These are phyloP conservation scores for Delitschia confertaspora DNA, from an alignment of 495 filamentous ascomycete species.

Conservation along the genomic window DNA sequence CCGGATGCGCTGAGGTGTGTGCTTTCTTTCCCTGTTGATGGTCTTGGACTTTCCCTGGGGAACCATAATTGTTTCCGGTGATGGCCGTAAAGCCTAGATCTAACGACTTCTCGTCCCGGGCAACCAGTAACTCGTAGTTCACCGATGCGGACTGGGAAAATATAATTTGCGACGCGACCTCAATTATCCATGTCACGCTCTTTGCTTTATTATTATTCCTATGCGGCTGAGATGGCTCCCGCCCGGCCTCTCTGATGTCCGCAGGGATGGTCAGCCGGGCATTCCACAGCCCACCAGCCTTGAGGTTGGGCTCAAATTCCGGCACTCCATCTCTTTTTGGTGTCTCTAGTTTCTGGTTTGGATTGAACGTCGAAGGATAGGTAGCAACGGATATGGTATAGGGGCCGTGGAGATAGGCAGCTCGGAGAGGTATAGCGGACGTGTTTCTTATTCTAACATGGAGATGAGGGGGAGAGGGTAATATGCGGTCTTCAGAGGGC, in stretches of 20 bases:
- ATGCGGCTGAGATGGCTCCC: no score
- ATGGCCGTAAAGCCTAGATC: constrained; percentile 50
- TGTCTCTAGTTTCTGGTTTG: constrained; percentile 60
- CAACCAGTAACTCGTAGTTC: constrained; percentile 80
- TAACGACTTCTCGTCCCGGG: constrained; percentile 74
- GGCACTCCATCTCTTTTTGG: constrained; percentile 56
- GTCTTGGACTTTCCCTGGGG: constrained; percentile 64
- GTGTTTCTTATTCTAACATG: constrained; percentile 84
- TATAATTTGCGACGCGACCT: constrained; percentile 83
- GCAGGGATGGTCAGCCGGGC: constrained; percentile 69
- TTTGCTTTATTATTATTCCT: constrained; percentile 29
- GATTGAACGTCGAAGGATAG: constrained; percentile 70
- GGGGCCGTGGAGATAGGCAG: constrained; percentile 91
- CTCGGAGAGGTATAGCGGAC: constrained; percentile 80
- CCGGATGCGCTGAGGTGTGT: constrained; percentile 42
- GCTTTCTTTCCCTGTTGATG: constrained; percentile 47
- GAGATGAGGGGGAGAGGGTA: constrained; percentile 68
- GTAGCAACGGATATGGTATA: constrained; percentile 83
- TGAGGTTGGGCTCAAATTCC: constrained; percentile 91
- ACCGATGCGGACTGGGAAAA: constrained; percentile 83
- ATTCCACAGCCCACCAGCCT: constrained; percentile 80
- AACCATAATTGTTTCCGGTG: constrained; percentile 38
- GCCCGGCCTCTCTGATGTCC: constrained; percentile 47
- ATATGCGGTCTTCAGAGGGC: constrained; percentile 75
- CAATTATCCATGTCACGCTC: constrained; percentile 76